phyloP scores from a whole-genome alignment of 331 rosid genomes.

The Pyrus hybrid region DNA sequence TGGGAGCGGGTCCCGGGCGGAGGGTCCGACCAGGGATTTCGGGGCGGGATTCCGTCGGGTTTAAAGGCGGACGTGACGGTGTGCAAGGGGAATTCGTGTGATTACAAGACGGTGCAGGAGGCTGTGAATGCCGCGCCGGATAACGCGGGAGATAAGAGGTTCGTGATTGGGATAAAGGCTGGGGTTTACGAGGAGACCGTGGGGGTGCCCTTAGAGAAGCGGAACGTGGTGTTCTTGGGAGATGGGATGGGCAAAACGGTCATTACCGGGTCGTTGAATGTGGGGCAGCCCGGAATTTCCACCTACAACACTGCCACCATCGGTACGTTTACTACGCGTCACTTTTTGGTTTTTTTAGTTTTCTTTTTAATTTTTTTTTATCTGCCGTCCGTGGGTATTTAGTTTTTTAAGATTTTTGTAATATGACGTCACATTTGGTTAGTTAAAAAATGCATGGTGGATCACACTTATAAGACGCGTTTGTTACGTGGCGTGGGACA shows the following conservation, averaged over 20 bases:
- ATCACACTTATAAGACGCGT: background rate
- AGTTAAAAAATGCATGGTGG: background rate
- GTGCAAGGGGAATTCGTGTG: constrained; percentile 28
- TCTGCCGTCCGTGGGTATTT: background rate
- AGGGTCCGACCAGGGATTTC: constrained; percentile 8
- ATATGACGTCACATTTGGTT: background rate
- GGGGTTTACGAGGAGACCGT: constrained; percentile 84
- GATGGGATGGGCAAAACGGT: constrained; percentile 87
- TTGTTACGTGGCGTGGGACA: too few relatives aligned
- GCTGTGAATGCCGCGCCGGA: constrained; percentile 76
- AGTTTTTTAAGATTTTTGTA: too few relatives aligned
- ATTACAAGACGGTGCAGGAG: constrained; percentile 57
- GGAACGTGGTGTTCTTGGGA: constrained; percentile 64
- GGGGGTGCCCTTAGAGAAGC: constrained; percentile 57
- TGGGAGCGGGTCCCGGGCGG: constrained; percentile 30
- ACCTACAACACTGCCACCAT: constrained; percentile 72
- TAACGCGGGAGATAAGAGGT: constrained; percentile 24
- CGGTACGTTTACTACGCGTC: constrained; percentile 32
- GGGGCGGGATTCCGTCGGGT: constrained; percentile 40
- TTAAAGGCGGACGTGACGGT: constrained; percentile 54
- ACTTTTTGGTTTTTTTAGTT: background rate
- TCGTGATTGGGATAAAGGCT: constrained; percentile 59
- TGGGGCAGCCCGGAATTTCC: constrained; percentile 45
- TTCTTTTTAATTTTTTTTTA: too few relatives aligned
- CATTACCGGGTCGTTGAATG: constrained; percentile 51